A percentile compares a stretch with the other conserved stretches of the same genome.
Conservation (phyloP, 2,329 filamentous ascomycete genomes). For the Epichloe bromicola region DNA sequence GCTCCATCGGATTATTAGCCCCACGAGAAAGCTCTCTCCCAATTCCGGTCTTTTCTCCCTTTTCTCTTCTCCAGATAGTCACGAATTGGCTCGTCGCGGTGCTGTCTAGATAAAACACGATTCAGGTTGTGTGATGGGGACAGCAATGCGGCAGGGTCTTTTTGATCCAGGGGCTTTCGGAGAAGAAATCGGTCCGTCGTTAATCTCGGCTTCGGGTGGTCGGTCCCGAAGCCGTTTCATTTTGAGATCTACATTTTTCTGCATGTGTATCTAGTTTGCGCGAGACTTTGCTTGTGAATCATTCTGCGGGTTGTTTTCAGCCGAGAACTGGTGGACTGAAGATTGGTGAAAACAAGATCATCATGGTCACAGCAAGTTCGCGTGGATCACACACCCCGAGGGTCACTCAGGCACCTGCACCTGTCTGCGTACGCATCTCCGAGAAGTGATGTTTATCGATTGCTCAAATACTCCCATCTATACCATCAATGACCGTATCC, state of each 20-base stretch:
- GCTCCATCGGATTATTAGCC: neutral
- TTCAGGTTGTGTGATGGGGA: conserved; percentile 12
- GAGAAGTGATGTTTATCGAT: neutral
- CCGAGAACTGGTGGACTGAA: no score
- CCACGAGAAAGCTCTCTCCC: neutral
- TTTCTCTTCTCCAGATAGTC: conserved; percentile 33
- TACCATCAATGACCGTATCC: neutral
- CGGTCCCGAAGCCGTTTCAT: conserved; percentile 42
- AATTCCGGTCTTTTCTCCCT: conserved; percentile 17
- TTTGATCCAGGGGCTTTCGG: conserved; percentile 25
- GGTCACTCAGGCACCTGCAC: no score
- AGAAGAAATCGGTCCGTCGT: conserved; percentile 43
- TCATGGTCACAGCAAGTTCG: no score
- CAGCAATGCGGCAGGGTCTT: conserved; percentile 20
- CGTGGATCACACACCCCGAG: no score
- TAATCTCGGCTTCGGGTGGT: conserved; percentile 40
- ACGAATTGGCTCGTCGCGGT: conserved; percentile 29
- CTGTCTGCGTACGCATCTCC: no score
- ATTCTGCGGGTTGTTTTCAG: no score
- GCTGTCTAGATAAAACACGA: conserved; percentile 8
- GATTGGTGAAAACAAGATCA: no score
- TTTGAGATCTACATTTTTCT: conserved; percentile 41
- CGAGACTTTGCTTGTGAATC: neutral
- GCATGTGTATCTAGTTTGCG: neutral
- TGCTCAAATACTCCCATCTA: neutral